These are phyloP conservation scores for Salix udensis DNA, from an alignment of 345 rosid species.

Conservation along the genomic window DNA sequence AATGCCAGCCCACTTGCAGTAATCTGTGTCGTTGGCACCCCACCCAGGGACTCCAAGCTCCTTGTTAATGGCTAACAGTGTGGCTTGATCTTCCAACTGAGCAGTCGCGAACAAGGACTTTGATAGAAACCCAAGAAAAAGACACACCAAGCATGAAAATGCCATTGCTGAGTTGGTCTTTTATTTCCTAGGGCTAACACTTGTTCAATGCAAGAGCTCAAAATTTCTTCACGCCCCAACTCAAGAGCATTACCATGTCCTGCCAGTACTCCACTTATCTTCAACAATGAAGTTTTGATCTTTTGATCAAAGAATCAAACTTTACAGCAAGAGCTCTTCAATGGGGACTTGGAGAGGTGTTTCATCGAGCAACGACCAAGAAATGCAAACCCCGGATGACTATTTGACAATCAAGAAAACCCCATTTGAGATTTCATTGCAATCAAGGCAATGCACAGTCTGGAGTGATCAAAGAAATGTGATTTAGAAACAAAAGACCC, in stretches of 20 bases:
- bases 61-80: slow-evolving; percentile 55
- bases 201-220: slow-evolving; percentile 20
- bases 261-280: not conserved
- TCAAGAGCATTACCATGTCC: not conserved
- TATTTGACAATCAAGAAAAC: slow-evolving; percentile 16
- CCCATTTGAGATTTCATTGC: slow-evolving; percentile 27
- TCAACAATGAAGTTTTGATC: not conserved
- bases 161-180: slow-evolving; percentile 32
- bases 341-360: not conserved
- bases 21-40: slow-evolving; percentile 60
- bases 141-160: slow-evolving; percentile 30
- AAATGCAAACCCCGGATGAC: slow-evolving; percentile 26
- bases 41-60: slow-evolving; percentile 83
- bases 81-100: slow-evolving; percentile 50
- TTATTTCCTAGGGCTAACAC: not conserved
- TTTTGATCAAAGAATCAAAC: slow-evolving; percentile 23
- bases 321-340: not conserved
- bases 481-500: slow-evolving; percentile 14
- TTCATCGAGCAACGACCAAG: not conserved
- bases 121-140: slow-evolving; percentile 59
- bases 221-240: not conserved
- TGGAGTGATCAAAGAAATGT: slow-evolving; percentile 8
- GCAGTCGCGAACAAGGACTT: slow-evolving; percentile 40
- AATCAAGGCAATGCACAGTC: slow-evolving; percentile 14
- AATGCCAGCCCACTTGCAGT: slow-evolving; percentile 78